A percentile compares a stretch with the other conserved stretches of the same genome.
Conservation (phyloP, 352 stramenopile species). For the Phytophthora europaea region DNA sequence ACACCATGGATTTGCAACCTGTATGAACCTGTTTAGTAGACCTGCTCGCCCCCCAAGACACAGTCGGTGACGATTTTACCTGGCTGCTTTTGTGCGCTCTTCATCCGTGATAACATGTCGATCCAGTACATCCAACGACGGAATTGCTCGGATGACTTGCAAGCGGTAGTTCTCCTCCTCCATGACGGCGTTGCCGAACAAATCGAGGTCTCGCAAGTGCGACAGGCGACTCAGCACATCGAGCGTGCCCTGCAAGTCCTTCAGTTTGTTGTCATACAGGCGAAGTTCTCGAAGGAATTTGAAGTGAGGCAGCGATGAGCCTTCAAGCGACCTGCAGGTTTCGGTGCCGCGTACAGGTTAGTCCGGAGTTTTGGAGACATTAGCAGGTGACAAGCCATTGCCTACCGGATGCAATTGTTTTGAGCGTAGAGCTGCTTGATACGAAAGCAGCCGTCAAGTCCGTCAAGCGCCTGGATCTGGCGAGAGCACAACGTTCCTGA, state of each 20-base stretch:
- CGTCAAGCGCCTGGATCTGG: constrained; percentile 69
- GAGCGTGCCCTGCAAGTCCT: constrained; percentile 71
- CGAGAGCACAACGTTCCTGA: not conserved
- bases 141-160: constrained; percentile 79
- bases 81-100: constrained; percentile 57
- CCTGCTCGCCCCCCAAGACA: not conserved
- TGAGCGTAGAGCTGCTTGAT: constrained; percentile 92
- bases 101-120: constrained; percentile 82
- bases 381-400: not conserved
- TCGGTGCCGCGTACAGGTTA: not conserved
- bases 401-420: constrained; percentile 82
- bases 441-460: constrained; percentile 86
- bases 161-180: constrained; percentile 90
- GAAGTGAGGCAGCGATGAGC: constrained; percentile 66
- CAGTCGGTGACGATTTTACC: constrained; percentile 20
- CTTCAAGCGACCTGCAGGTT: constrained; percentile 49
- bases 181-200: constrained; percentile 85
- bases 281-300: constrained; percentile 86
- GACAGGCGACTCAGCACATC: constrained; percentile 60
- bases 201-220: constrained; percentile 79
- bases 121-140: constrained; percentile 83
- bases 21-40: not conserved
- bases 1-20: constrained; percentile 29
- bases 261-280: constrained; percentile 85
- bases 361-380: not conserved